These are phyloP conservation scores for Erysimum cheiranthoides DNA, from an alignment of 345 rosid genomes.

Conservation along the genomic window DNA sequence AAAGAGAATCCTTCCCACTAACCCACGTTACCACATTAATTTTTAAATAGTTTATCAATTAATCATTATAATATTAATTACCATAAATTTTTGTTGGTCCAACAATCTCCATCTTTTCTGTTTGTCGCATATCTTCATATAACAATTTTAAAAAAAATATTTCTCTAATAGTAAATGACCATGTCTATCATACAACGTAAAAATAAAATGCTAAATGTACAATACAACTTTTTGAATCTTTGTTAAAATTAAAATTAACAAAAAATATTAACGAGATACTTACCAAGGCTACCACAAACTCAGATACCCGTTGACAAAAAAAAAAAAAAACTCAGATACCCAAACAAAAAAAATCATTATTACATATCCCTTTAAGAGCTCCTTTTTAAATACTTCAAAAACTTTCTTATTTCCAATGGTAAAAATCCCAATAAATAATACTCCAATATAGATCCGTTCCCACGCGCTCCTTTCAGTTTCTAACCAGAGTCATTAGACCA, in stretches of 20 bases:
- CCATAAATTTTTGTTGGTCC: neutral
- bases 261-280: neutral
- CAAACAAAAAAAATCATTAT: neutral
- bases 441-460: neutral
- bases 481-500: neutral
- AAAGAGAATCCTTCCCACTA: slow-evolving; percentile 40
- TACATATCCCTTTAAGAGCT: slow-evolving; percentile 35
- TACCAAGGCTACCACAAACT: slow-evolving; percentile 19
- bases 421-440: neutral
- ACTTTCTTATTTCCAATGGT: neutral
- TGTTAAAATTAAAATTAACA: neutral
- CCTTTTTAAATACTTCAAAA: slow-evolving; percentile 17
- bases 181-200: neutral
- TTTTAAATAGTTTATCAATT: slow-evolving; percentile 8
- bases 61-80: neutral
- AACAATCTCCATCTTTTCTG: slow-evolving; percentile 24
- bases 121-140: neutral
- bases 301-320: no score
- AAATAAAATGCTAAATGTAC: neutral
- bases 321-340: slow-evolving; percentile 13
- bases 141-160: neutral
- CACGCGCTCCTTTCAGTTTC: slow-evolving; percentile 22
- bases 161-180: neutral
- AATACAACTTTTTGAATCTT: slow-evolving; percentile 12
- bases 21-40: slow-evolving; percentile 38